Evolutionary conservation across 257 asterid species (phyloP), one percentile per base, ranked within the genome.

Genomic region (Agastache rugosa): DNA sequence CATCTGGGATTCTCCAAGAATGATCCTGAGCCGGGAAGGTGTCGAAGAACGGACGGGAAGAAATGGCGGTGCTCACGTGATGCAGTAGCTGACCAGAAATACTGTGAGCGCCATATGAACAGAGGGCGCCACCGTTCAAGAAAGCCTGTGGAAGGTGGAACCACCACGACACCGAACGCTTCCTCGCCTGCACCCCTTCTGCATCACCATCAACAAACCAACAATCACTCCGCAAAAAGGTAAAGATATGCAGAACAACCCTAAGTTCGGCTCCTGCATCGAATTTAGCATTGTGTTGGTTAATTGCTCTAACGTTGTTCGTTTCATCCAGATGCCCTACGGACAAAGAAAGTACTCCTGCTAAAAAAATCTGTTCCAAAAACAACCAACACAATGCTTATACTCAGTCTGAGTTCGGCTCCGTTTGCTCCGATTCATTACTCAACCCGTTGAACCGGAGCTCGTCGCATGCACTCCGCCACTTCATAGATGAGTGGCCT

Each of bases 51-150:
- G 0, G 99, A 95, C 48, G 99, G 99, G 60, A 92, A 95, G 85
- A 95, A 95, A 78, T 95, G 99, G 99, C 93, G 99, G 87, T 92
- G 99, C 93, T 89, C 98, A 1, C 80, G 90, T 70, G 98, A 95
- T 12, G 98, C 96, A 5, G 90, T 92, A 5, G 83, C 88, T 3
- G 97, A 92, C 31, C 96, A 92, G 82, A 95, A 95, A 65, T 95
- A 92, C 72, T 95, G 99, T 53, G 99, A 95, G 81, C 96, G 99
- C 63, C 99, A 95, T 67, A 85, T 95, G 85, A 95, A 95, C 84
- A 75, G 99, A 79, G 98, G 99, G 83, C 99, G 99, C 81, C 99
- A 92, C 77, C 98, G 99, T 92, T 95, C 99, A 95, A 95, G 98
- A 95, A 95, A 95, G 99, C 99, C 91, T 89, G 99, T 95, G 99